Percentiles rank a stretch among this genome's conserved stretches.
Evolutionary conservation across 208 protist species (phyloP).

Genomic region (Wallacemonas sp.): DNA sequence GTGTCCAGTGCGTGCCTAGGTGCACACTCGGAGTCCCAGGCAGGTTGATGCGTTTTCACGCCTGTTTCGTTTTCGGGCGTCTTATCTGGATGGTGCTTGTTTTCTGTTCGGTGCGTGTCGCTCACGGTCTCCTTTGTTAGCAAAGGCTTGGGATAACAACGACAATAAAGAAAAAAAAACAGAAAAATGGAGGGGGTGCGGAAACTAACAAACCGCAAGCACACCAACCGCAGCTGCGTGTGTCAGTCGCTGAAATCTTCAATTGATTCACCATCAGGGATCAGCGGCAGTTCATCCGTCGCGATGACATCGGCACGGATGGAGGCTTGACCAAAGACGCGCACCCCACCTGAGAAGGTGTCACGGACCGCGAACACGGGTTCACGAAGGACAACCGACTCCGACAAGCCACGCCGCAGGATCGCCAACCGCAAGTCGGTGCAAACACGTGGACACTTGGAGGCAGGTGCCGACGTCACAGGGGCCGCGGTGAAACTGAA

Average conservation of each 20-base stretch:
- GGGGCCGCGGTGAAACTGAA: conserved; percentile 12
- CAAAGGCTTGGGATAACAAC: neutral
- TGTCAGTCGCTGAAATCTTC: conserved; percentile 50
- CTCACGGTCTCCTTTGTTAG: too few relatives aligned
- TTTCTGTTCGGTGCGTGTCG: too few relatives aligned
- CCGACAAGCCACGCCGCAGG: neutral
- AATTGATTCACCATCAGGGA: conserved; percentile 46
- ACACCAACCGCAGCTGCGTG: conserved; percentile 16
- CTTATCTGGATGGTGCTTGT: too few relatives aligned
- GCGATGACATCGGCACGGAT: too few relatives aligned
- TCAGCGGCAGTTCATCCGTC: too few relatives aligned
- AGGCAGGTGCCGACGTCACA: neutral
- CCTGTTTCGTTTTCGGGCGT: too few relatives aligned
- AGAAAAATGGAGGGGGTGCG: neutral
- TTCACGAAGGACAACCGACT: neutral
- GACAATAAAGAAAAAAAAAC: neutral
- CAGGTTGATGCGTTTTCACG: too few relatives aligned
- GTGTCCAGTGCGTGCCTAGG: too few relatives aligned
- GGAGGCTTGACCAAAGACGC: too few relatives aligned
- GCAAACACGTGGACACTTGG: conserved; percentile 10
- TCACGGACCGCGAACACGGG: neutral
- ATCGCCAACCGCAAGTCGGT: neutral
- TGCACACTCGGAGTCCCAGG: too few relatives aligned
- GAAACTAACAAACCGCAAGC: too few relatives aligned
- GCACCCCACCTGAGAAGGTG: too few relatives aligned